Base-by-base conservation (phyloP, 192 early-diverging fungal genomes). In the Fimicolochytrium jonesii region DNA sequence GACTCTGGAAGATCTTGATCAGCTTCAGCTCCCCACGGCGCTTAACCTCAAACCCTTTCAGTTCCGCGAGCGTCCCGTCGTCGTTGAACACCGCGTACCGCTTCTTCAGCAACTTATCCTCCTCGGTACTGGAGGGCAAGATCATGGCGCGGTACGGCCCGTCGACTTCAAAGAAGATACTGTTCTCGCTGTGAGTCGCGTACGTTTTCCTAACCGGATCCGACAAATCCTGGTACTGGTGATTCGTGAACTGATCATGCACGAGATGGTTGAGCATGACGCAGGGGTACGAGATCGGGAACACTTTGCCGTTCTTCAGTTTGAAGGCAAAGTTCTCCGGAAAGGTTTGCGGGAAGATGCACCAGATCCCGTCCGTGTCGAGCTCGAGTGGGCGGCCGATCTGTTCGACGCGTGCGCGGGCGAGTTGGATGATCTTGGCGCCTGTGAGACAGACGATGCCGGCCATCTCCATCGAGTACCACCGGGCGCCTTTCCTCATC, bases 321-420 rank as follows among this genome's bases (percentile, higher is more conserved):
- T 82, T 86, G 74, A 97, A 97, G 5, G 78, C 73, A 70, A 88
- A 94, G 67, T 94, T 92, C 65, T 96, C 93, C 0, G 97, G 97
- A 47, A 99, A 99, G 0, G 83, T 83, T 22, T 84, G 70, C 0
- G 97, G 97, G 37, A 99, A 78, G 23, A 93, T 93, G 68, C 94
- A 97, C 96, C 96, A 96, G 68, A 99, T 97, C 52, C 97, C 97
- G 59, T 99, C 97, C 15, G 97, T 99, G 67, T 99, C 97, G 33
- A 99, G 76, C 75, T 99, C 97, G 9, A 99, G 77, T 4, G 97
- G 94, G 25, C 91, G 76, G 0, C 97, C 97, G 30, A 99, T 74
- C 54, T 90, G 86, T 70, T 99, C 97, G 1, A 99, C 88, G 10
- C 93, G 83, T 49, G 87, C 74, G 7, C 94, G 84, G 4, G 97